Conservation (phyloP, 805 yeast species). For the Lipomyces yamanashiensis region DNA sequence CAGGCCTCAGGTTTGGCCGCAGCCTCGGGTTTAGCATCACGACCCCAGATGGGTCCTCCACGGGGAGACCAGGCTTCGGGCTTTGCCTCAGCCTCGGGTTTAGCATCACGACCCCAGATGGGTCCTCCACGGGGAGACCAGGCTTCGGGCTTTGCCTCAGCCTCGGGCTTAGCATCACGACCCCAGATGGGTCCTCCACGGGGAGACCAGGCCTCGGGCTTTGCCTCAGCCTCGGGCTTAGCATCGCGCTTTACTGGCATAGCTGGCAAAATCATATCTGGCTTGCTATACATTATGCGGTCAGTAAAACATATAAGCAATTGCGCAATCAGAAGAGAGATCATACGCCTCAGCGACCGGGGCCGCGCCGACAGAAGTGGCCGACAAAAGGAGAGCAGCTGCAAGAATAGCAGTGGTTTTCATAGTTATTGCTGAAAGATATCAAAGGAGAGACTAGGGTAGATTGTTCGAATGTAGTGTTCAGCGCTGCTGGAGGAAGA, state of each 20-base stretch:
- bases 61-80: conserved; percentile 7
- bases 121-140: conserved; percentile 14
- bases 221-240: conserved; percentile 20
- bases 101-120: conserved; percentile 21
- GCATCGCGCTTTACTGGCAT: conserved; percentile 21
- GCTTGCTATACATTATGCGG: not conserved
- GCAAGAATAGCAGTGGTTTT: conserved; percentile 7
- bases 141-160: conserved; percentile 1
- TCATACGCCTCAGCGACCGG: conserved; percentile 25
- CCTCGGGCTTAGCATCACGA: conserved; percentile 30
- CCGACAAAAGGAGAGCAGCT: conserved; percentile 5
- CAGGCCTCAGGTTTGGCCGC: conserved; percentile 16
- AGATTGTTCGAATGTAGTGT: not conserved
- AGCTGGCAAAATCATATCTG: conserved; percentile 1
- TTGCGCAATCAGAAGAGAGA: not conserved
- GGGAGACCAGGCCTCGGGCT: conserved; percentile 5
- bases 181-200: conserved; percentile 20
- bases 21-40: conserved; percentile 30
- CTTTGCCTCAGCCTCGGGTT: conserved; percentile 17
- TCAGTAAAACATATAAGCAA: not conserved
- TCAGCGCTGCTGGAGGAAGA: not conserved
- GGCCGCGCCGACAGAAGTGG: conserved; percentile 16
- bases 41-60: conserved; percentile 25
- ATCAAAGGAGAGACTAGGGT: not conserved
- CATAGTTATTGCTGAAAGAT: conserved; percentile 2